Evolutionary conservation across 331 rosid genomes (phyloP).

Genomic region (Phaseolus coccineus): DNA sequence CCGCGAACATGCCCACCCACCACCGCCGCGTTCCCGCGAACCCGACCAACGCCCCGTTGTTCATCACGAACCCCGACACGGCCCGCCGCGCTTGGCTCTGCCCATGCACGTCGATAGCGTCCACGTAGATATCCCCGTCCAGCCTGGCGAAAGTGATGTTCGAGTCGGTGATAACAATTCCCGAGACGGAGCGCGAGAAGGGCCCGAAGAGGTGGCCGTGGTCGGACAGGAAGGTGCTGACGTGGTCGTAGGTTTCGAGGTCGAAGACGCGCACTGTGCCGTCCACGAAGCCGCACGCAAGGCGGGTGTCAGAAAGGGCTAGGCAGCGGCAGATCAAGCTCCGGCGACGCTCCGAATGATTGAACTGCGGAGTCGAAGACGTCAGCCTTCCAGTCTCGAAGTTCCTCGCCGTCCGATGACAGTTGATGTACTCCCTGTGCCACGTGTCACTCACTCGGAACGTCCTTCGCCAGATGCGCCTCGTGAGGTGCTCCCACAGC

Average conservation of each 20-base stretch:
- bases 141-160: conserved; percentile 59
- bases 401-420: conserved; percentile 79
- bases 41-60: conserved; percentile 74
- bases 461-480: conserved; percentile 69
- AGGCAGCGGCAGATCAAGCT: conserved; percentile 72
- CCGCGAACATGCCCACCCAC: conserved; percentile 95
- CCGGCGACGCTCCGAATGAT: conserved; percentile 51
- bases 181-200: conserved; percentile 70
- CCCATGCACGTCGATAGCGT: conserved; percentile 31
- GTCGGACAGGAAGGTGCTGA: conserved; percentile 59
- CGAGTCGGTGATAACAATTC: conserved; percentile 52
- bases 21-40: conserved; percentile 61
- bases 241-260: conserved; percentile 51
- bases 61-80: conserved; percentile 52
- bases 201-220: conserved; percentile 56
- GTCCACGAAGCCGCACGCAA: conserved; percentile 85
- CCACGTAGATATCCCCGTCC: conserved; percentile 74
- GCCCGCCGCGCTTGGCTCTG: conserved; percentile 43
- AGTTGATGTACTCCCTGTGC: conserved; percentile 67
- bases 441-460: conserved; percentile 54
- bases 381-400: conserved; percentile 42
- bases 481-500: conserved; percentile 67
- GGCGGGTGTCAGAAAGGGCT: conserved; percentile 67
- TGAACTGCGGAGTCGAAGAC: conserved; percentile 44
- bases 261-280: conserved; percentile 82